Evolutionary conservation across 768 basidiomycete species (phyloP), one percentile per base, ranked within the genome.

Genomic region (Cystobasidium onofrii): DNA sequence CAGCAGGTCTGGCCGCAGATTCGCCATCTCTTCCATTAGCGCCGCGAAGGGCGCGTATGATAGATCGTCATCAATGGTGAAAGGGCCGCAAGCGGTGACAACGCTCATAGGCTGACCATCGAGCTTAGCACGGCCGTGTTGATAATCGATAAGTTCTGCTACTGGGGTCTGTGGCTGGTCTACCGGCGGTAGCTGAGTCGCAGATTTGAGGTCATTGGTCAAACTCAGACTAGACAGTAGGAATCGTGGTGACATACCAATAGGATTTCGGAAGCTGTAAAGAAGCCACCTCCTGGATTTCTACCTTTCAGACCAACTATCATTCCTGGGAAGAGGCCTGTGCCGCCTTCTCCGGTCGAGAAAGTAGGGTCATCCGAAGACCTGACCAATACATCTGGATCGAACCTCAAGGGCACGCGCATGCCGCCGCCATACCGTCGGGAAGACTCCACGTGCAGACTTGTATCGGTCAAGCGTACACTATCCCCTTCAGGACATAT

Each of bases 251-350:
- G 57, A 82, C 89, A 80, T 79, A 97, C 95, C 76, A 87, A 82
- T 43, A 96, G 81, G 10, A 95, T 83, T 78, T 97, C 92, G 29
- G 86, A 86, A 0, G 89, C 94, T 12, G 87, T 84, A 79, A 97
- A 98, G 83, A 87, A 87, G 1, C 88, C 89, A 4, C 91, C 93
- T 1, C 92, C 91, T 0, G 93, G 92, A 80, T 98, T 98, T 80
- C 86, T 86, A 0, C 96, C 96, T 75, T 87, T 90, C 36, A 97
- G 79, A 0, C 89, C 92, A 0, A 89, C 89, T 64, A 98, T 87
- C 33, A 88, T 88, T 1, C 96, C 96, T 3, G 93, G 92, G 79
- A 94, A 98, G 50, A 98, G 79, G 0, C 90, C 88, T 12, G 88
- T 81, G 0, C 87, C 87, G 18, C 85, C 86, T 12, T 86, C 83